Evolutionary conservation across 129 eudicot genomes (phyloP).

Genomic region (Tagetes patula): DNA sequence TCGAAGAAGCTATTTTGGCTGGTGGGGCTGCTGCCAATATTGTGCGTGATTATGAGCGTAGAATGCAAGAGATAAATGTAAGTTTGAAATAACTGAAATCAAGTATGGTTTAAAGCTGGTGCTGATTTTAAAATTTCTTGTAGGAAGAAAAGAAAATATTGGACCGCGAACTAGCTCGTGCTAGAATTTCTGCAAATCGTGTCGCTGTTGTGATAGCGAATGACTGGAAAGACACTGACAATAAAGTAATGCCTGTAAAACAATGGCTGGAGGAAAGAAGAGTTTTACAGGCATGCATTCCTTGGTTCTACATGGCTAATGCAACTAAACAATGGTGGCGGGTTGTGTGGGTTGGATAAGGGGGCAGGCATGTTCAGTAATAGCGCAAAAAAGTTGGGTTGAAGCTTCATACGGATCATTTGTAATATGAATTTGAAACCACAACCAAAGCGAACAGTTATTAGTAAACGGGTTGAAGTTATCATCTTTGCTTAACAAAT

Average conservation of each 20-base stretch:
- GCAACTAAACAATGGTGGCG: background rate
- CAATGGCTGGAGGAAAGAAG: constrained; percentile 98
- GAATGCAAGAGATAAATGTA: constrained; percentile 89
- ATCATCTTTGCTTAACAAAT: no score
- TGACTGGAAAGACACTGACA: constrained; percentile 94
- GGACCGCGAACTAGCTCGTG: constrained; percentile 96
- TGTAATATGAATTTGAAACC: background rate
- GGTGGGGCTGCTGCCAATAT: constrained; percentile 97
- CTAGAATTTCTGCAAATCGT: constrained; percentile 85
- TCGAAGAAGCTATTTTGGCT: constrained; percentile 92
- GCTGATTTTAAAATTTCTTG: constrained; percentile 19
- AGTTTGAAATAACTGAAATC: constrained; percentile 4
- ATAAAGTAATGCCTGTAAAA: constrained; percentile 94
- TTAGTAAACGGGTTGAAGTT: no score
- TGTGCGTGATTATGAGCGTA: constrained; percentile 91
- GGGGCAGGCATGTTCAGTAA: background rate
- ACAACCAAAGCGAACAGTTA: no score
- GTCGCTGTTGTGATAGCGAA: constrained; percentile 94
- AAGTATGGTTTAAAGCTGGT: constrained; percentile 8
- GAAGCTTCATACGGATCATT: background rate
- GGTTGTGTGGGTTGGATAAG: background rate
- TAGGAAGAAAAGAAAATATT: constrained; percentile 81
- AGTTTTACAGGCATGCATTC: constrained; percentile 59
- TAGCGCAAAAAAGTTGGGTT: background rate
- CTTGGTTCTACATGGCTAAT: background rate